Evolutionary conservation across 2,329 filamentous ascomycete genomes (phyloP), one percentile per base, ranked within the genome.

Genomic region (Metarhizium anisopliae): DNA sequence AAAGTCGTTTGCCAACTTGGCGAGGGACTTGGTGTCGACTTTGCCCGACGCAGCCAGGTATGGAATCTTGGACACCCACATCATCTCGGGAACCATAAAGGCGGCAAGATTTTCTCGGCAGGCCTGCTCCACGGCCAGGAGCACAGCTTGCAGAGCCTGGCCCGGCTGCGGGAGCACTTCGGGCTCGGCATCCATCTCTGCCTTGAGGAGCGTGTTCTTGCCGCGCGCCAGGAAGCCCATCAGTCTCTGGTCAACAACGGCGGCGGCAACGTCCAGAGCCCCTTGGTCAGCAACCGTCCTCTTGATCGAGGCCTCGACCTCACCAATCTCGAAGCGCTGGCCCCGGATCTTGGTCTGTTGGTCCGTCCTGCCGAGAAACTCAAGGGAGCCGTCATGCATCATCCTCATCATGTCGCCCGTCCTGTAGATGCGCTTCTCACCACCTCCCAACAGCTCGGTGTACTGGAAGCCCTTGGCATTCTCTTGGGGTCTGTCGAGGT

Each of bases 401-500:
- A 60, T 60, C 32, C 58, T 51, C 55, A 60, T 58, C 18, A 60
- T 58, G 47, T 60, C 59, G 45, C 59, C 59, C 4, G 59, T 60
- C 43, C 53, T 58, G 54, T 60, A 60, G 3, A 59, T 55, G 13
- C n/a, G 25, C 25, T 49, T 52, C 36, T 51, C 56, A 20, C 53
- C 52, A 29, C 52, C 54, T 53, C 53, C 53, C 30, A 53, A 47
- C 38, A 59, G 43, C 8, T n/a, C 6, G 11, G 43, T 59, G n/a
- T 30, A 16, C 11, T 47, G 40, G 49, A 60, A 62, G 16, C 58
- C 53, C 42, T 55, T 56, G 2, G 51, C 58, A 16, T 57, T 60
- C 42, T 59, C 58, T 3, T 56, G 56, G 6, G 63, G 62, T 36
- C 68, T 70, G 43, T 70, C 65, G 54, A 74, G 63, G 54, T 78